Evolutionary conservation across 805 yeast species (phyloP).

Genomic region (Suhomyces tanzawaensis): DNA sequence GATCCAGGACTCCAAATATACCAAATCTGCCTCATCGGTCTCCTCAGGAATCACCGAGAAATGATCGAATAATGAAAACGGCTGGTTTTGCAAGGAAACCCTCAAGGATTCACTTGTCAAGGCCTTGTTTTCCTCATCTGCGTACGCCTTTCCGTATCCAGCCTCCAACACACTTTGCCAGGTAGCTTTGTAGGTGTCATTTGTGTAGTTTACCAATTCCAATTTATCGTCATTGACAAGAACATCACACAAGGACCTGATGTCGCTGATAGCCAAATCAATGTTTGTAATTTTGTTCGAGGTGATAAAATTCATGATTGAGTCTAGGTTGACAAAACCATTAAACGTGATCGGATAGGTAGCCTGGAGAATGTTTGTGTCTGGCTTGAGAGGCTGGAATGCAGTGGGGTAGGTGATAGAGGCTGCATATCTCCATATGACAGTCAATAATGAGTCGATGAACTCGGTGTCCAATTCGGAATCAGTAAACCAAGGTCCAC

Average conservation of each 20-base stretch:
- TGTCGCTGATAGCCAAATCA: conserved; percentile 70
- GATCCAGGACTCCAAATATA: conserved; percentile 51
- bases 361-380: conserved; percentile 42
- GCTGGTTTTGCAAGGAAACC: conserved; percentile 13
- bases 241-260: conserved; percentile 83
- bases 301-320: conserved; percentile 71
- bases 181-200: conserved; percentile 71
- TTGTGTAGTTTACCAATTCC: conserved; percentile 55
- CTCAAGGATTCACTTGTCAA: conserved; percentile 8
- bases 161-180: conserved; percentile 78
- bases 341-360: conserved; percentile 57
- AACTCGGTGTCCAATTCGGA: conserved; percentile 92
- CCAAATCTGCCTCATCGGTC: conserved; percentile 36
- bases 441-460: conserved; percentile 76
- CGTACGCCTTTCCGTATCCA: conserved; percentile 47
- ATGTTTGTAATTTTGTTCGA: conserved; percentile 75
- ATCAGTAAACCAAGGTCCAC: conserved; percentile 99
- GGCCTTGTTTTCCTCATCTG: conserved; percentile 15
- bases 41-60: conserved; percentile 39
- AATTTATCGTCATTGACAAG: conserved; percentile 81
- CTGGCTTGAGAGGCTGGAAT: conserved; percentile 43
- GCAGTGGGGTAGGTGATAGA: conserved; percentile 74
- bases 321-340: conserved; percentile 67
- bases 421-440: conserved; percentile 85
- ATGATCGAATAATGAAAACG: conserved; percentile 43